Conservation (phyloP, 2,329 filamentous ascomycete species). For the Colletotrichum spaethianum region DNA sequence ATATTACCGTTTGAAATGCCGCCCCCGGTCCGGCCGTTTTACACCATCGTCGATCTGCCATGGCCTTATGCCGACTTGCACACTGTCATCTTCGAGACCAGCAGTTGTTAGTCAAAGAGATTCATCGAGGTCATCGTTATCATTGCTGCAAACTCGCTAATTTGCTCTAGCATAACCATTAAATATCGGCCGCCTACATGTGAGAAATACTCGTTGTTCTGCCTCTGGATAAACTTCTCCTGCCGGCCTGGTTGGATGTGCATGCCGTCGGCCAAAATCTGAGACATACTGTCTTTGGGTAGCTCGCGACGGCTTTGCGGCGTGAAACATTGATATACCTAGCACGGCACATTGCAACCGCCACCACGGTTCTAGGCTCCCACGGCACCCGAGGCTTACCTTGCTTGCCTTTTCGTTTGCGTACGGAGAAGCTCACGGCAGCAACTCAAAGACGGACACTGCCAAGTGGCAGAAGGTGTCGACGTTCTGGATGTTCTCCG, state of each 20-base stretch:
- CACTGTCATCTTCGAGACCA: neutral
- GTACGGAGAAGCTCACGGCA: neutral
- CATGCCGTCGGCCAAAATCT: slow-evolving; percentile 30
- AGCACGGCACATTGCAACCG: slow-evolving; percentile 19
- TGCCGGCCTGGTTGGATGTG: slow-evolving; percentile 9
- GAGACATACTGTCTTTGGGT: slow-evolving; percentile 32
- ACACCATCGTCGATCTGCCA: slow-evolving; percentile 11
- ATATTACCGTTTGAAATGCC: slow-evolving; percentile 25
- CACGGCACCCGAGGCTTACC: slow-evolving; percentile 13
- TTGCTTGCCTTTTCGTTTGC: slow-evolving; percentile 13
- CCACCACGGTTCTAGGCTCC: neutral
- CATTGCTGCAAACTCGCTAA: neutral
- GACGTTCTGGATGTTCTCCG: neutral
- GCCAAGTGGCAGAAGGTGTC: neutral
- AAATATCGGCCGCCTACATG: neutral
- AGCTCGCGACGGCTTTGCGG: slow-evolving; percentile 20
- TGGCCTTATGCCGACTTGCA: slow-evolving; percentile 8
- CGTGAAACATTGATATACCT: slow-evolving; percentile 30
- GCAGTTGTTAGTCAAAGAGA: neutral
- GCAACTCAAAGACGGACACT: neutral
- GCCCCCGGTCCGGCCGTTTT: slow-evolving; percentile 19
- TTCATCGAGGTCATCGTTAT: neutral
- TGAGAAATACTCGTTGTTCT: neutral
- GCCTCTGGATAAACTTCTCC: slow-evolving; percentile 7
- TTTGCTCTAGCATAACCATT: neutral